phyloP scores from a whole-genome alignment of 306 rosid species.

The Vicia villosa region DNA sequence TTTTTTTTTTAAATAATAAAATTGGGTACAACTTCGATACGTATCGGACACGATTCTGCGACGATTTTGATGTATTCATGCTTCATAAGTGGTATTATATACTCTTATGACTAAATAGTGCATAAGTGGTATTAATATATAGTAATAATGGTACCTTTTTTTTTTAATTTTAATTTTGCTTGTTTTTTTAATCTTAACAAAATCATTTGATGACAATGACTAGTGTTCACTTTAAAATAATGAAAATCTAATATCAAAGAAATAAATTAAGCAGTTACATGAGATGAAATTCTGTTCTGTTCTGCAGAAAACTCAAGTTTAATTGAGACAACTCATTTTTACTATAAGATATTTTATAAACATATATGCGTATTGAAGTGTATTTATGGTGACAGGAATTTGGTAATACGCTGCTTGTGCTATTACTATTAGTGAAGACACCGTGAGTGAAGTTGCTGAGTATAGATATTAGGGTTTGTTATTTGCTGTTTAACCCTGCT shows the following conservation, averaged over 20 bases:
- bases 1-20: too few relatives aligned
- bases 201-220: neutral
- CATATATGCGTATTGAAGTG: neutral
- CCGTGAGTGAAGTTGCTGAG: constrained; percentile 31
- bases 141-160: neutral
- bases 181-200: neutral
- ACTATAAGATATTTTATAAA: too few relatives aligned
- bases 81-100: too few relatives aligned
- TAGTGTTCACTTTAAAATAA: neutral
- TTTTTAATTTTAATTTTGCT: neutral
- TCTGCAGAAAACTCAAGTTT: too few relatives aligned
- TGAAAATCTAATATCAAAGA: neutral
- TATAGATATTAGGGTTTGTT: constrained; percentile 7
- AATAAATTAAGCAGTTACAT: neutral
- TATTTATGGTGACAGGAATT: constrained; percentile 33
- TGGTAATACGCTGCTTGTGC: constrained; percentile 33
- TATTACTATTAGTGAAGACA: constrained; percentile 20
- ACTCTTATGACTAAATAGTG: too few relatives aligned
- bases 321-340: too few relatives aligned
- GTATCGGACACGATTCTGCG: too few relatives aligned
- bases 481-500: neutral
- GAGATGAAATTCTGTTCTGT: too few relatives aligned
- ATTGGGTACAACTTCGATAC: too few relatives aligned
- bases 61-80: too few relatives aligned
- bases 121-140: too few relatives aligned